Percentiles rank a stretch among this genome's conserved stretches.
Evolutionary conservation across 2,329 filamentous ascomycete genomes (phyloP).

Genomic region (Aspergillus neotritici): DNA sequence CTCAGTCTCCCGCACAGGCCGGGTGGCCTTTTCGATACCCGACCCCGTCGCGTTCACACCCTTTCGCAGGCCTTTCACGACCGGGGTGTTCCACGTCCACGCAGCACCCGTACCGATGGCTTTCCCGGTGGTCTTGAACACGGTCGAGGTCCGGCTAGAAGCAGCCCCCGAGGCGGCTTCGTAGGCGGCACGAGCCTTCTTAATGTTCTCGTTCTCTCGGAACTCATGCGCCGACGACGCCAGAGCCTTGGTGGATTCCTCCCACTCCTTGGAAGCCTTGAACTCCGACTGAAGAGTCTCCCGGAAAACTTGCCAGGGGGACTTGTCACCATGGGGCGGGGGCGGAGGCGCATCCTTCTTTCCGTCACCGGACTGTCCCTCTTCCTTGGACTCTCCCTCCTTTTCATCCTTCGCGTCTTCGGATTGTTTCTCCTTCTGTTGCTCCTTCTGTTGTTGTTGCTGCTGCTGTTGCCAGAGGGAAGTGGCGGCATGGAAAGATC

Average conservation of each 20-base stretch:
- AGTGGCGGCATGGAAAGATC: constrained; percentile 34
- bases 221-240: constrained; percentile 86
- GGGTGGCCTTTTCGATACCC: constrained; percentile 87
- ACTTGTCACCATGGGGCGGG: constrained; percentile 96
- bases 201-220: constrained; percentile 84
- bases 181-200: constrained; percentile 79
- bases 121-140: constrained; percentile 77
- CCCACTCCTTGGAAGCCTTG: constrained; percentile 97
- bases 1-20: constrained; percentile 89
- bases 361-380: constrained; percentile 31
- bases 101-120: constrained; percentile 84
- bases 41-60: constrained; percentile 80
- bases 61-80: constrained; percentile 84
- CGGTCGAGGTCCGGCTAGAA: constrained; percentile 68
- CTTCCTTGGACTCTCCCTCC: constrained; percentile 27
- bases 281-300: constrained; percentile 94
- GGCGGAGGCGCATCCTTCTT: constrained; percentile 65
- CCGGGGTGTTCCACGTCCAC: constrained; percentile 95
- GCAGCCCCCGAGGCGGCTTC: constrained; percentile 80
- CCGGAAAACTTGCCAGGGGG: constrained; percentile 96
- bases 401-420: constrained; percentile 25
- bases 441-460: constrained; percentile 29
- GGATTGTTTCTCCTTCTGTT: constrained; percentile 40
- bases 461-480: constrained; percentile 31
- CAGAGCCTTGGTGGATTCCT: constrained; percentile 94